Percentiles rank a stretch among this genome's conserved stretches.
Conservation (phyloP, 257 asterid genomes). For the Ballota nigra region DNA sequence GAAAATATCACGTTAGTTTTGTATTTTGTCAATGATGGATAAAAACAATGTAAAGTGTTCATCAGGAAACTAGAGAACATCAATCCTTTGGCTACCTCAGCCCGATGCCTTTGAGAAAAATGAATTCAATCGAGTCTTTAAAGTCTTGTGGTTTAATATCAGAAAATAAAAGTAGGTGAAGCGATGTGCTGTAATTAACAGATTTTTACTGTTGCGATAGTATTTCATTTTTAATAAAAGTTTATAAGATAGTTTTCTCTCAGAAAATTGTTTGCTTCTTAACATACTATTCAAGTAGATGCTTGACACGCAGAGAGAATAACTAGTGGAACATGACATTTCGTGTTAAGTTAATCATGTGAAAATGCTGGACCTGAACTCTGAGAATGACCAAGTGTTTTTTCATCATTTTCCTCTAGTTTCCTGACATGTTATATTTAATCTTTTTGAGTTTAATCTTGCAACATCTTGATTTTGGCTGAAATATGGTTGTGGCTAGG, state of each 20-base stretch:
- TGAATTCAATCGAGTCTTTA: constrained; percentile 11
- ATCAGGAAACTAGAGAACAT: not conserved
- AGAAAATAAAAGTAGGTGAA: constrained; percentile 1
- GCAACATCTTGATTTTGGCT: constrained; percentile 18
- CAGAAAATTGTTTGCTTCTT: not conserved
- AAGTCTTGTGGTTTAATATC: not conserved
- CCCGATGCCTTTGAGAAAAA: constrained; percentile 6
- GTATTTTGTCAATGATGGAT: not conserved
- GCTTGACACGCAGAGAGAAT: not conserved
- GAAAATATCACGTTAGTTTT: too few relatives aligned
- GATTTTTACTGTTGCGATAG: not conserved
- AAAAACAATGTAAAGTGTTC: not conserved
- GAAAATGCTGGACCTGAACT: not conserved
- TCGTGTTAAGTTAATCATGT: constrained; percentile 8
- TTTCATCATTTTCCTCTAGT: constrained; percentile 7
- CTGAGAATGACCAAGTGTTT: constrained; percentile 13
- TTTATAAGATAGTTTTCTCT: not conserved
- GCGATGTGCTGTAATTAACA: not conserved
- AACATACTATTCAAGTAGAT: not conserved
- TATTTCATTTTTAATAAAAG: not conserved
- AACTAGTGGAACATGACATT: not conserved
- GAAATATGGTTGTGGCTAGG: constrained; percentile 47
- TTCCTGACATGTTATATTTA: constrained; percentile 1
- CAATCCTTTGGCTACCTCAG: not conserved
- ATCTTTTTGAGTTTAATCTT: constrained; percentile 12